Conservation (phyloP, 2,329 filamentous ascomycete species). For the Zymoseptoria pseudotritici region DNA sequence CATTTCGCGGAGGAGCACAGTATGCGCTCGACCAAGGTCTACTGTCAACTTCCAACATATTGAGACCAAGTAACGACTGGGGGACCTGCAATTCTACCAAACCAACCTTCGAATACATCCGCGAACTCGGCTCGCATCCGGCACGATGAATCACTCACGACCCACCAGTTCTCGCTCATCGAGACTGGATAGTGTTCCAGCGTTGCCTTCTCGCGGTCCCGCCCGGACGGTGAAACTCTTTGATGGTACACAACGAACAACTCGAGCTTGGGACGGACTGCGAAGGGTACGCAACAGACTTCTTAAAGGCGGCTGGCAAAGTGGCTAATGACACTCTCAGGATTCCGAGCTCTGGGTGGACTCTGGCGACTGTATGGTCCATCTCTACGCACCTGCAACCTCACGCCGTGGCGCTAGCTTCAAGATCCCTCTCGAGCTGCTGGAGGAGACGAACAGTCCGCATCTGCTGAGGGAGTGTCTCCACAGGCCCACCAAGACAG, state of each 20-base stretch:
- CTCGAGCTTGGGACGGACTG: constrained; percentile 12
- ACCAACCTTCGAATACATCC: not conserved
- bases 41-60: not conserved
- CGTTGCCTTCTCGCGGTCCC: constrained; percentile 2
- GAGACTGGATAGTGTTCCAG: constrained; percentile 1
- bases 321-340: constrained; percentile 23
- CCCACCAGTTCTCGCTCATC: not conserved
- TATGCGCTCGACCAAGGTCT: not conserved
- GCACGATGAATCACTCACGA: not conserved
- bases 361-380: constrained; percentile 61
- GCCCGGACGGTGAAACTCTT: constrained; percentile 8
- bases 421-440: constrained; percentile 51
- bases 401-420: constrained; percentile 62
- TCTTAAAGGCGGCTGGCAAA: not conserved
- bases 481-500: constrained; percentile 9
- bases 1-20: not conserved
- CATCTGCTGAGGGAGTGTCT: constrained; percentile 49
- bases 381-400: constrained; percentile 59
- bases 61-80: not conserved
- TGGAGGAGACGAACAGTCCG: constrained; percentile 53
- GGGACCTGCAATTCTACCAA: not conserved
- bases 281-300: constrained; percentile 7
- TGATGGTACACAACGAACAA: constrained; percentile 12
- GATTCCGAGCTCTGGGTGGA: constrained; percentile 64
- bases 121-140: not conserved